Base-by-base conservation (phyloP, 257 asterid genomes). In the Mitragyna speciosa region DNA sequence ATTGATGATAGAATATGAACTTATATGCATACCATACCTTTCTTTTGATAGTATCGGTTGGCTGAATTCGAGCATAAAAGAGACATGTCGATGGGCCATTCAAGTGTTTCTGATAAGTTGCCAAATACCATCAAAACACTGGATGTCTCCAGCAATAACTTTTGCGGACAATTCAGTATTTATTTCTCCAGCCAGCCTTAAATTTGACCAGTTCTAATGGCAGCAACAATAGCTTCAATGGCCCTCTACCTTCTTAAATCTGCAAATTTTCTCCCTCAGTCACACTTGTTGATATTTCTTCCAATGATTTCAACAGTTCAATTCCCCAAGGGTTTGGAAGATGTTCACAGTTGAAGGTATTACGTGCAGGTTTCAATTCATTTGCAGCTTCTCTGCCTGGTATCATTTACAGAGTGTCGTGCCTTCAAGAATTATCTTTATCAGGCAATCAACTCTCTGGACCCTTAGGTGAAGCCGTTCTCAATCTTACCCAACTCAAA, bases 61-160 rank as follows among this genome's bases (percentile, higher is more conserved):
- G n/a, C n/a, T n/a, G n/a, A n/a, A n/a, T n/a, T n/a, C n/a, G n/a
- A n/a, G n/a, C n/a, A n/a, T n/a, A n/a, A n/a, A n/a, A n/a, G n/a
- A n/a, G n/a, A n/a, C n/a, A n/a, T n/a, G n/a, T n/a, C n/a, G n/a
- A n/a, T n/a, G n/a, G n/a, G n/a, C n/a, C n/a, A n/a, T n/a, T n/a
- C n/a, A n/a, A n/a, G n/a, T n/a, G n/a, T n/a, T n/a, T n/a, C 68
- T 8, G 83, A 75, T 67, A 36, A 61, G 56, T 70, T 77, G 47
- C 80, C 80, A 65, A 20, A 36, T n/a, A 77, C 43, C n/a, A 47
- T 77, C 58, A 47, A n/a, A 16, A 45, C 45, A n/a, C 19, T 77
- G 48, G 56, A 77, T 45, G 28, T 77, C 10, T 77, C 80, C 49
- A 77, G 80, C 80, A 77, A 77, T 75, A 36, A 77, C 33, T 77